Conservation (phyloP, 2,329 filamentous ascomycete genomes). For the Apiospora malaysiana region DNA sequence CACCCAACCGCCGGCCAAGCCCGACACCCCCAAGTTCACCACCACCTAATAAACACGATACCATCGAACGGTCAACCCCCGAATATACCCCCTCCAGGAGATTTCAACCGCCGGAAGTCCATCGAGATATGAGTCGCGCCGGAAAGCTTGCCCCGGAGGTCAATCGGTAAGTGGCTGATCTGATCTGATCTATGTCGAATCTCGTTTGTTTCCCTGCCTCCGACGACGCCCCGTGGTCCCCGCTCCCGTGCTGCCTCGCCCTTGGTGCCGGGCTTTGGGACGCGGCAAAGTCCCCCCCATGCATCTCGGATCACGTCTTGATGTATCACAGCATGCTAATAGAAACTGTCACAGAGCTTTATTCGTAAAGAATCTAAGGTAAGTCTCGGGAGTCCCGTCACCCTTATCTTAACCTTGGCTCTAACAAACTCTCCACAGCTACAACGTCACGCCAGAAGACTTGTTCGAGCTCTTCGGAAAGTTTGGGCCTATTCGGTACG, state of each 20-base stretch:
- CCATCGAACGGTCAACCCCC: conserved; percentile 11
- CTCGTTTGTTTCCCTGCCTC: conserved; percentile 5
- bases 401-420: conserved; percentile 30
- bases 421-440: conserved; percentile 61
- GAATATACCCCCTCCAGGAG: conserved; percentile 12
- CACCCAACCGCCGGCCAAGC: conserved; percentile 20
- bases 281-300: conserved; percentile 4
- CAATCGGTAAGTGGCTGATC: conserved; percentile 75
- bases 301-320: conserved; percentile 15
- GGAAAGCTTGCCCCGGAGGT: conserved; percentile 99
- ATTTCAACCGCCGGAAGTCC: conserved; percentile 27
- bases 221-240: conserved; percentile 19
- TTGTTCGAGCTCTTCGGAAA: conserved; percentile 97
- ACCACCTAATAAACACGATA: conserved; percentile 14
- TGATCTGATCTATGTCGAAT: conserved; percentile 15
- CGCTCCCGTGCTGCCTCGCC: conserved; percentile 23
- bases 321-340: conserved; percentile 33
- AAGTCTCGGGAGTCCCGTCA: conserved; percentile 16
- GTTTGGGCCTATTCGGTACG: conserved; percentile 92
- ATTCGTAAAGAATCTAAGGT: conserved; percentile 99
- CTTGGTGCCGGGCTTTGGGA: conserved; percentile 8
- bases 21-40: conserved; percentile 17
- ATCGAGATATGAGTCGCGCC: conserved; percentile 91
- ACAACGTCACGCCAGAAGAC: conserved; percentile 98
- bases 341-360: conserved; percentile 73